phyloP scores from a whole-genome alignment of 495 filamentous ascomycete species.

The Penicillium crystallinum region DNA sequence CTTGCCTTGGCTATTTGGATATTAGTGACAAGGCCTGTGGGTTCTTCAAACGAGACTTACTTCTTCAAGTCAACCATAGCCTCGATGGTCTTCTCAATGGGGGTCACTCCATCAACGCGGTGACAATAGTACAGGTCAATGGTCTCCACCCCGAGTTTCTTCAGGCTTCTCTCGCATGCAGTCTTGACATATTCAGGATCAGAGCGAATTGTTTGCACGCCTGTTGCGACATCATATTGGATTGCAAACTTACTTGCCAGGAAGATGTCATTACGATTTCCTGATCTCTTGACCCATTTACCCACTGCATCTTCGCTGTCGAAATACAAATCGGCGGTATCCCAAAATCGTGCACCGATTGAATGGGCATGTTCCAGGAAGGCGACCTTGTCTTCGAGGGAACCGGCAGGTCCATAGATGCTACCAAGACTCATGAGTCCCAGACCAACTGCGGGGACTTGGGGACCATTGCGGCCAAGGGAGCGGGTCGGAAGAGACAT shows the following conservation, averaged over 20 bases:
- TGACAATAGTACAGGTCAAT: slow-evolving; percentile 60
- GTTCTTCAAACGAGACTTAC: slow-evolving; percentile 15
- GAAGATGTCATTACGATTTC: slow-evolving; percentile 54
- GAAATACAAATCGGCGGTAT: slow-evolving; percentile 47
- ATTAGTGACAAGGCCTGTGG: not conserved
- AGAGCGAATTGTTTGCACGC: slow-evolving; percentile 28
- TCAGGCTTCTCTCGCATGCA: slow-evolving; percentile 48
- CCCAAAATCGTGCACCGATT: slow-evolving; percentile 56
- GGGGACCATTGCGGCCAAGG: slow-evolving; percentile 50
- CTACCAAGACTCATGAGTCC: slow-evolving; percentile 51
- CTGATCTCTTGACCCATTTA: slow-evolving; percentile 51
- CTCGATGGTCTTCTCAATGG: slow-evolving; percentile 58
- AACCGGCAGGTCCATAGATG: slow-evolving; percentile 39
- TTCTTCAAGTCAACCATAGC: slow-evolving; percentile 50
- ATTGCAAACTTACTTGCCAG: slow-evolving; percentile 53
- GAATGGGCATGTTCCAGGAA: slow-evolving; percentile 46
- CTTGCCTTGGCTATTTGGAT: slow-evolving; percentile 46
- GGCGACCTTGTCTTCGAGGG: slow-evolving; percentile 27
- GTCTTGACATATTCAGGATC: slow-evolving; percentile 49
- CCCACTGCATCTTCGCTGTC: slow-evolving; percentile 48
- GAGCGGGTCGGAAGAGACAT: slow-evolving; percentile 26
- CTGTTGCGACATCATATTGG: slow-evolving; percentile 10
- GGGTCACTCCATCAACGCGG: slow-evolving; percentile 34
- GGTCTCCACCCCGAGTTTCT: slow-evolving; percentile 45
- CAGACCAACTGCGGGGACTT: slow-evolving; percentile 49